Evolutionary conservation across 2,329 filamentous ascomycete species (phyloP).

Genomic region (Talaromyces sp.): DNA sequence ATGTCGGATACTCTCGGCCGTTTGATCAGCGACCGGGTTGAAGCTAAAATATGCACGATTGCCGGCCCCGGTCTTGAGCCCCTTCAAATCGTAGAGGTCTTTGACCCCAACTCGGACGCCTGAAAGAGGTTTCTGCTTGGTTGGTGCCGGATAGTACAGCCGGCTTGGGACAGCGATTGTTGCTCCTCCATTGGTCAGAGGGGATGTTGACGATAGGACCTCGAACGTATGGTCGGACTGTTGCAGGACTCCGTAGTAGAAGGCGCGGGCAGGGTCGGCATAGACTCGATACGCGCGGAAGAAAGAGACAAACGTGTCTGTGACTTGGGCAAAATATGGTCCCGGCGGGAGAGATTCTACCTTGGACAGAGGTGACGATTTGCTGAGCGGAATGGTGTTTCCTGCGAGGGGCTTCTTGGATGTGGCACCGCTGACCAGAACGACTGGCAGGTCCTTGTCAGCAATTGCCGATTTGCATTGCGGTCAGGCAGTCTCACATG

Average conservation of each 20-base stretch:
- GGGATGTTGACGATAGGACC: background rate
- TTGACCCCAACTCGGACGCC: slow-evolving; percentile 60
- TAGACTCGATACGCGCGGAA: slow-evolving; percentile 1
- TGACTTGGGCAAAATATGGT: background rate
- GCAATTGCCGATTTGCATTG: background rate
- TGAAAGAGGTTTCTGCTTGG: slow-evolving; percentile 51
- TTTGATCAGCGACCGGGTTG: slow-evolving; percentile 42
- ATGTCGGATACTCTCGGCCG: slow-evolving; percentile 48
- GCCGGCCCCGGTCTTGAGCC: slow-evolving; percentile 52
- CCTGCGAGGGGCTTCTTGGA: background rate
- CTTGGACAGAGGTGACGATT: background rate
- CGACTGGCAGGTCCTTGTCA: background rate
- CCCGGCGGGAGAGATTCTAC: background rate
- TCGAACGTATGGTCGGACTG: slow-evolving; percentile 17
- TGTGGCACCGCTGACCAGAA: background rate
- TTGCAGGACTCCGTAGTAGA: slow-evolving; percentile 5
- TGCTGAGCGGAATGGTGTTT: background rate
- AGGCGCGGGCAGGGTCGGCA: background rate
- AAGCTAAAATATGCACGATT: slow-evolving; percentile 56
- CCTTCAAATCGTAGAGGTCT: slow-evolving; percentile 57
- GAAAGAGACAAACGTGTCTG: background rate
- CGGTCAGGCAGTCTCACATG: background rate
- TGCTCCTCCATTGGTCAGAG: background rate
- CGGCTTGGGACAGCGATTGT: slow-evolving; percentile 55
- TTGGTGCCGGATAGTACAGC: slow-evolving; percentile 50